These are phyloP conservation scores for Mycosphaerella sp. DNA, from an alignment of 2,329 filamentous ascomycete species.

Conservation along the genomic window DNA sequence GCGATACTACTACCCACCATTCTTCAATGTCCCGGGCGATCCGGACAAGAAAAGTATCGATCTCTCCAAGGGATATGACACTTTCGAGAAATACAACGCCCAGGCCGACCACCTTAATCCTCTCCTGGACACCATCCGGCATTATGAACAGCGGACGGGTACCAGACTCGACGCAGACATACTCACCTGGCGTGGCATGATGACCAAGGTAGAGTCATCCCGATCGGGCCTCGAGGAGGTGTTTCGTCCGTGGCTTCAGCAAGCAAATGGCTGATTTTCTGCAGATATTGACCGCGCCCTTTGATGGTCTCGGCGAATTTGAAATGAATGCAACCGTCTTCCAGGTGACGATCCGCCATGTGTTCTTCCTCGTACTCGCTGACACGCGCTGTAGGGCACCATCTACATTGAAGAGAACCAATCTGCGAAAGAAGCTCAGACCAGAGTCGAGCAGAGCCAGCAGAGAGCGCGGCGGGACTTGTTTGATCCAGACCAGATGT, in stretches of 20 bases:
- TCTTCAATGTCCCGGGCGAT: slow-evolving; percentile 26
- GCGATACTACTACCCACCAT: slow-evolving; percentile 50
- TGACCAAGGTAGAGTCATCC: slow-evolving; percentile 69
- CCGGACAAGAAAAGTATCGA: slow-evolving; percentile 50
- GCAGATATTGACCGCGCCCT: slow-evolving; percentile 79
- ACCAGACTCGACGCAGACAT: slow-evolving; percentile 58
- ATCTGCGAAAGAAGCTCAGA: slow-evolving; percentile 59
- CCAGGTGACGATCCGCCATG: slow-evolving; percentile 58
- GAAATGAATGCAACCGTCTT: slow-evolving; percentile 94
- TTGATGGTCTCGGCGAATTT: slow-evolving; percentile 79
- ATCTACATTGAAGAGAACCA: slow-evolving; percentile 82
- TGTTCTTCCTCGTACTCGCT: slow-evolving; percentile 30
- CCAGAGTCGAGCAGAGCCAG: slow-evolving; percentile 41
- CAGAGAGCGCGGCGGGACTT: slow-evolving; percentile 45
- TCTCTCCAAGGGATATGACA: slow-evolving; percentile 73
- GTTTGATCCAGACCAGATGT: slow-evolving; percentile 72
- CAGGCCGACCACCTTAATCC: slow-evolving; percentile 83
- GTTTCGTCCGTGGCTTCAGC: neutral
- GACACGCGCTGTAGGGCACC: slow-evolving; percentile 20
- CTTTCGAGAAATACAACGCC: slow-evolving; percentile 69
- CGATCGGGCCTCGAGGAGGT: neutral
- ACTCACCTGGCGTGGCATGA: slow-evolving; percentile 95
- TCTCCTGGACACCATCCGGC: slow-evolving; percentile 67
- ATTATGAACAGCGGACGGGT: slow-evolving; percentile 60
- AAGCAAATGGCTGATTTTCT: neutral